These are phyloP conservation scores for Naganishia albida DNA, from an alignment of 1,284 basidiomycete genomes.

Conservation along the genomic window DNA sequence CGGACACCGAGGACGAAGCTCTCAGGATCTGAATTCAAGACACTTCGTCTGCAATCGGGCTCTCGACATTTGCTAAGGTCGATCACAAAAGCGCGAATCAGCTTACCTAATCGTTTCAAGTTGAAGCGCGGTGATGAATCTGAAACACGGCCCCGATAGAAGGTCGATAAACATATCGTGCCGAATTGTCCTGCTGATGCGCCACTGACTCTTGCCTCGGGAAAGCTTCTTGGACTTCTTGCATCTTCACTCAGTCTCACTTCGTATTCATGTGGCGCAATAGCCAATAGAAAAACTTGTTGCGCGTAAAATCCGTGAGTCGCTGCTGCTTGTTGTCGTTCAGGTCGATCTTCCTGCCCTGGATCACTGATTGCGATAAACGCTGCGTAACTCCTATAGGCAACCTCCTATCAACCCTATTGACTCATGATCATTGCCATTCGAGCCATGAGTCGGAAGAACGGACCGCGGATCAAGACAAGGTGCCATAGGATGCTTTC, in stretches of 20 bases:
- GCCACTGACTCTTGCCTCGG: background rate
- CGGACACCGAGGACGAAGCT: background rate
- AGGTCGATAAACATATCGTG: conserved; percentile 1
- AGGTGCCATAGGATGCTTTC: no score
- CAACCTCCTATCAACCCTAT: no score
- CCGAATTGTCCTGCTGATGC: background rate
- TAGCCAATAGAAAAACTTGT: no score
- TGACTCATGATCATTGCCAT: no score
- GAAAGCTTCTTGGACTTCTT: background rate
- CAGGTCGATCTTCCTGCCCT: no score
- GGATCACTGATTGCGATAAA: no score
- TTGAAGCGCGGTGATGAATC: conserved; percentile 5
- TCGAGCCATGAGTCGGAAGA: no score
- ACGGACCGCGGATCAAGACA: no score
- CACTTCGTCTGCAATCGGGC: conserved; percentile 5
- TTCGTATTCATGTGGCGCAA: background rate
- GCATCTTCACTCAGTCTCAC: background rate
- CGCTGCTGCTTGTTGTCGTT: no score
- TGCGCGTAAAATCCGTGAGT: no score
- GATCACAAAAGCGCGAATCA: conserved; percentile 11
- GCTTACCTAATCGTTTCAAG: conserved; percentile 15
- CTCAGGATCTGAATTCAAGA: background rate
- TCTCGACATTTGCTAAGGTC: background rate
- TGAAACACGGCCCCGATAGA: conserved; percentile 18
- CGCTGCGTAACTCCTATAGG: no score